Evolutionary conservation across 169 alveolate genomes (phyloP), one percentile per base, ranked within the genome.

Genomic region (Nephromyces sp.): DNA sequence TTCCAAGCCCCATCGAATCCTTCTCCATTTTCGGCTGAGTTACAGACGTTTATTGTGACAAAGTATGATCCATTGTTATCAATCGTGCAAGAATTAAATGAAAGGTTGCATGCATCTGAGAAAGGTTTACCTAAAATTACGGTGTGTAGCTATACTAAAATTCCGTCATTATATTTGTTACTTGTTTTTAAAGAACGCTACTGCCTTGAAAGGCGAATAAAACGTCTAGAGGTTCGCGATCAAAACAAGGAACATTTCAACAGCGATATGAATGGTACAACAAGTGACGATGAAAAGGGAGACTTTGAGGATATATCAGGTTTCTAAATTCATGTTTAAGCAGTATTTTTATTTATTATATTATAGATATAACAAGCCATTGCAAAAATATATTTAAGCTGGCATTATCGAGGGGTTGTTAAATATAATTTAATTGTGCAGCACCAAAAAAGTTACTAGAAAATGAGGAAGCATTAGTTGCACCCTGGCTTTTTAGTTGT

Each of bases 401-500:
- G n/a, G n/a, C n/a, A n/a, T n/a, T n/a, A n/a, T n/a, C n/a, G n/a
- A n/a, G n/a, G n/a, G n/a, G n/a, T n/a, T n/a, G n/a, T n/a, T n/a
- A n/a, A n/a, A n/a, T n/a, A n/a, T n/a, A n/a, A n/a, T n/a, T n/a
- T n/a, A n/a, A n/a, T n/a, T n/a, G 4, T 15, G 3, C 66, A 70
- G 77, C 70, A 21, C 71, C 62, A 34, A 53, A 35, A 0, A 68
- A 73, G 29, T 2, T 33, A 68, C 72, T 73, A 15, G 68, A 63
- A 24, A 0, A 52, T 1, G 80, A 74, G 70, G 80, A 74, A 57
- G 80, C 87, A 64, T 84, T 89, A 34, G 83, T 89, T 52, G 88
- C 94, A 21, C 95, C 96, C 22, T 91, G 96, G 96, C 80, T 91
- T 6, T 91, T 91, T 68, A 88, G 94, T 15, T 90, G 94, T 65